Base-by-base conservation (phyloP, 257 asterid genomes). In the Agastache rugosa region DNA sequence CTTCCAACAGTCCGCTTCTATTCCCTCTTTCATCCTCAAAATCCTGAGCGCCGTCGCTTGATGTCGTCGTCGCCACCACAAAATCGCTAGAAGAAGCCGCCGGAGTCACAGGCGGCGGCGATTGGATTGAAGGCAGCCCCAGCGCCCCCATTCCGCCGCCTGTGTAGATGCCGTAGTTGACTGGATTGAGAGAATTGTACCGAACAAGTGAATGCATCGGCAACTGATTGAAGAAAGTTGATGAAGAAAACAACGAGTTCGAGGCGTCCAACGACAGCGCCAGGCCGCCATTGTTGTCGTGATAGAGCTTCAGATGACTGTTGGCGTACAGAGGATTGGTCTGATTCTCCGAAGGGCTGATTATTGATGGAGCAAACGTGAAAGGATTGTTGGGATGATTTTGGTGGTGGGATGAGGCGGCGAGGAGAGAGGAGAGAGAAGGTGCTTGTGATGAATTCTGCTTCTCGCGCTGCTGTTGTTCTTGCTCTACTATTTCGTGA, bases 91-190 rank as follows among this genome's bases (percentile, higher is more conserved):
- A 76, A 14, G 90, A 83, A 10, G 80, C 81, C 16, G 84, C 72
- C 42, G 86, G 79, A 2, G 91, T 75, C 17, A 34, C 44, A 1
- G 68, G 72, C 19, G 34, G 37, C 4, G 79, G 35, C 5, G 83
- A 74, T 85, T 81, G 91, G 85, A 83, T 73, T 68, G 91, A 83
- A 76, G 91, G 88, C 39, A 83, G 85, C 84, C 77, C 93, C 11
- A 76, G 63, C 35, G 9, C 54, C 34, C 65, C 83, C 66, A 68
- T 56, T 14, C 59, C 63, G 42, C 42, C 42, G 42, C 59, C 65
- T 16, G 51, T 5, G 11, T 73, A 11, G 17, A 39, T 16, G 19
- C 75, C 78, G 15, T 51, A 86, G 59, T 25, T 48, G 22, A 60
- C 22, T 29, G 42, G 44, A 29, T 29, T 14, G 15, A 75, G 53